Percentiles rank a stretch among this genome's conserved stretches.
phyloP scores from a whole-genome alignment of 2,329 filamentous ascomycete genomes.

The Arthrobotrys entomopaga region DNA sequence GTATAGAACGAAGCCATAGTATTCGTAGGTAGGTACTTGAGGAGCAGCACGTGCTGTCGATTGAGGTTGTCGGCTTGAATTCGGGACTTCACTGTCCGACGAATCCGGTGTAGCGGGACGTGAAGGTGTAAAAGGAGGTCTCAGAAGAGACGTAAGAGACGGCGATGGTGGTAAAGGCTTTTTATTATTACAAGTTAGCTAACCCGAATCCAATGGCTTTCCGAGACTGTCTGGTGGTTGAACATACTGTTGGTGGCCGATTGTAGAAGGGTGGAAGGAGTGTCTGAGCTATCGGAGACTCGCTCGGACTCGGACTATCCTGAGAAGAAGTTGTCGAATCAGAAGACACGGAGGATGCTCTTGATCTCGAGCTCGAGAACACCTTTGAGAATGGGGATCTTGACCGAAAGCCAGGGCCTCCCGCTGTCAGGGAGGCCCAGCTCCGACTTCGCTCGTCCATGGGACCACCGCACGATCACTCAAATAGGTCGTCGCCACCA shows the following conservation, averaged over 20 bases:
- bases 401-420: slow-evolving; percentile 43
- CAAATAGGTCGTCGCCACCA: neutral
- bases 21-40: slow-evolving; percentile 98
- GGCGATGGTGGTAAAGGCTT: slow-evolving; percentile 86
- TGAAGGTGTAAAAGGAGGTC: slow-evolving; percentile 77
- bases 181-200: slow-evolving; percentile 7
- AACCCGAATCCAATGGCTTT: neutral
- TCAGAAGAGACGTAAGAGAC: slow-evolving; percentile 87
- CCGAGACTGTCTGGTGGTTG: neutral
- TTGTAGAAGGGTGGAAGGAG: slow-evolving; percentile 94
- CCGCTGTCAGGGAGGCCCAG: slow-evolving; percentile 47
- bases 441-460: slow-evolving; percentile 50
- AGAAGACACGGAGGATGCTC: slow-evolving; percentile 36
- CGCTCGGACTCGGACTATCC: slow-evolving; percentile 50
- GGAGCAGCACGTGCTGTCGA: slow-evolving; percentile 85
- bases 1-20: slow-evolving; percentile 98
- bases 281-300: slow-evolving; percentile 52
- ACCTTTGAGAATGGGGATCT: slow-evolving; percentile 51
- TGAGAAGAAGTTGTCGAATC: slow-evolving; percentile 49
- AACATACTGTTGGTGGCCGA: slow-evolving; percentile 77
- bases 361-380: slow-evolving; percentile 46
- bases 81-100: slow-evolving; percentile 82
- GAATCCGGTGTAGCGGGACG: slow-evolving; percentile 93
- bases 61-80: slow-evolving; percentile 69
- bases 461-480: neutral